Evolutionary conservation across 78 protist genomes (phyloP).

Genomic region (Guillardia theta): DNA sequence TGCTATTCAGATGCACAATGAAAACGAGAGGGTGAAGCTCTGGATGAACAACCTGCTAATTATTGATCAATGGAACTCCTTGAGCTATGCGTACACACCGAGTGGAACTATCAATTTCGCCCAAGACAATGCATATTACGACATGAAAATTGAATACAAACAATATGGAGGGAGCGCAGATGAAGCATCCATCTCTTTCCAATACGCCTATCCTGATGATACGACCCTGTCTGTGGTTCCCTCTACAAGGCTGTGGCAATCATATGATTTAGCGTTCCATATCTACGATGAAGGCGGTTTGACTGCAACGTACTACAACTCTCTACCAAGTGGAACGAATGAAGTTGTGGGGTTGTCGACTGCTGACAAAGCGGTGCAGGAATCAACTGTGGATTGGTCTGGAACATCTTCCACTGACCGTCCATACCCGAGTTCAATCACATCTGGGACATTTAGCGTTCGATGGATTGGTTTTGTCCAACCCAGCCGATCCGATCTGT

Average conservation of each 20-base stretch:
- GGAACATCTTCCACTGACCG: constrained; percentile 36
- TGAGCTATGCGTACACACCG: neutral
- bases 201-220: neutral
- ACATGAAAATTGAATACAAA: neutral
- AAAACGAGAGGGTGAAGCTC: constrained; percentile 16
- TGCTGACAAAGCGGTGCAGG: neutral
- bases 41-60: constrained; percentile 38
- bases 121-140: neutral
- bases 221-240: neutral
- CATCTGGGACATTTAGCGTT: neutral
- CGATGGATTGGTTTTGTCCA: constrained; percentile 35
- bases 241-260: neutral
- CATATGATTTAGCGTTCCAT: neutral
- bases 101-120: neutral
- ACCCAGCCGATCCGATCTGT: constrained; percentile 15
- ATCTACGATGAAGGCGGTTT: neutral
- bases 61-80: constrained; percentile 1
- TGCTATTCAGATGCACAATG: neutral
- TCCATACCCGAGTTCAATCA: neutral
- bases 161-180: neutral
- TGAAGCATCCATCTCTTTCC: neutral
- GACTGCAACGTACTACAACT: constrained; percentile 30
- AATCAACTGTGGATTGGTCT: constrained; percentile 38
- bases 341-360: neutral
- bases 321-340: neutral